Evolutionary conservation across 2,329 filamentous ascomycete genomes (phyloP).

Genomic region (Cladosporium sp.): DNA sequence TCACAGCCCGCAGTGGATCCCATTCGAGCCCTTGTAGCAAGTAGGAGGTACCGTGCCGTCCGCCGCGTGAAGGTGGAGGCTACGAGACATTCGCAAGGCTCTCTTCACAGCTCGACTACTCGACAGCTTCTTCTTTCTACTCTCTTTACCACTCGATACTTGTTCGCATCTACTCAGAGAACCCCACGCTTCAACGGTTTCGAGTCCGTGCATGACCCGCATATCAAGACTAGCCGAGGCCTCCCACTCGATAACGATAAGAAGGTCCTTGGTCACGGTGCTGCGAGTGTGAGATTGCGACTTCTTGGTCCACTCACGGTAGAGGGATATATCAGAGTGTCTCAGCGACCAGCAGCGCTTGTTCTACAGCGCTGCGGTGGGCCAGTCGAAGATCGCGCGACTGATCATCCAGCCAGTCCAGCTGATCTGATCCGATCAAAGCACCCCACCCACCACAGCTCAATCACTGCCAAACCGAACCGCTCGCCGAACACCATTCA

Average conservation of each 20-base stretch:
- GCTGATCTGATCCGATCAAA: conserved; percentile 2
- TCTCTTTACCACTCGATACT: neutral
- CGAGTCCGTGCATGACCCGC: neutral
- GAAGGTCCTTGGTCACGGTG: neutral
- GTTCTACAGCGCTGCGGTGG: neutral
- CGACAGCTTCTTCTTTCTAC: neutral
- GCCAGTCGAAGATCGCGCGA: conserved; percentile 3
- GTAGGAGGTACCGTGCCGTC: neutral
- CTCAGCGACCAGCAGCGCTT: neutral
- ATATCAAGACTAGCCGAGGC: neutral
- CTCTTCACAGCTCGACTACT: neutral
- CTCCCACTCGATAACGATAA: neutral
- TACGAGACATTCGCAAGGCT: too few species aligned
- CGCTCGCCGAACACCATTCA: conserved; percentile 7
- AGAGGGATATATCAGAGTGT: neutral
- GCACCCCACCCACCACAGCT: neutral
- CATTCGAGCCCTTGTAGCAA: too few species aligned
- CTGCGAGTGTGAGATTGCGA: neutral
- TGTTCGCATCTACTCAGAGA: neutral
- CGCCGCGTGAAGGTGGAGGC: conserved; percentile 5
- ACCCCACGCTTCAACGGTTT: neutral
- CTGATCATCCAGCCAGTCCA: neutral
- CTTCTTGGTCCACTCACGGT: neutral
- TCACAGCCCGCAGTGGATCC: neutral
- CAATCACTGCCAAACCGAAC: neutral